Evolutionary conservation across 345 rosid genomes (phyloP).

Genomic region (Syzygium grande): DNA sequence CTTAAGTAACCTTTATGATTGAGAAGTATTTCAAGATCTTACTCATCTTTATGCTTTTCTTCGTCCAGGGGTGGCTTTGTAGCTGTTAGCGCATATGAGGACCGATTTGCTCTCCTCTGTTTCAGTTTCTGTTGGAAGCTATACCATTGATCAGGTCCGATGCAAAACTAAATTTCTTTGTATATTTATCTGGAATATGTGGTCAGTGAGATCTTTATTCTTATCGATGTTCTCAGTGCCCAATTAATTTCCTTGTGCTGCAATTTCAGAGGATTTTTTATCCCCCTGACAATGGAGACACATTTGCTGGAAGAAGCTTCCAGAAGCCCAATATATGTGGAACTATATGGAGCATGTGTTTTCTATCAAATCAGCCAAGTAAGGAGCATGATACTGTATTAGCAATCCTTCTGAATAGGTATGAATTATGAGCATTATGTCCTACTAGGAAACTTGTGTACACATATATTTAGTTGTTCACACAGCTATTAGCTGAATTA

Average conservation of each 20-base stretch:
- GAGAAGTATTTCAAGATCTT: not conserved
- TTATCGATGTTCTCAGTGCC: constrained; percentile 3
- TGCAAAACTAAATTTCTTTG: not conserved
- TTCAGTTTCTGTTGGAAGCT: constrained; percentile 49
- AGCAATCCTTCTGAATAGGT: constrained; percentile 86
- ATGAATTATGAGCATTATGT: constrained; percentile 18
- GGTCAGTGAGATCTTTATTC: not conserved
- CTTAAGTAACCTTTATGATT: not conserved
- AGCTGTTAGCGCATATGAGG: constrained; percentile 80
- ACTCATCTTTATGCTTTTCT: not conserved
- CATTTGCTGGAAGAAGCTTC: constrained; percentile 22
- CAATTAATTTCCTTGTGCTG: not conserved
- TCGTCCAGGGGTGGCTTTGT: constrained; percentile 57
- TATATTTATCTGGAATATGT: not conserved
- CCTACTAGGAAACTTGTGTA: not conserved
- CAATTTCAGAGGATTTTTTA: constrained; percentile 52
- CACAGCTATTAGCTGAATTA: not conserved
- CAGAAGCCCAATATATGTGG: constrained; percentile 39
- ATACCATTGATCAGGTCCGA: constrained; percentile 59
- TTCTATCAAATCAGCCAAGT: constrained; percentile 58
- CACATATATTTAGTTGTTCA: constrained; percentile 11
- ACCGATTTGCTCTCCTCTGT: constrained; percentile 63
- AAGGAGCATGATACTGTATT: constrained; percentile 68
- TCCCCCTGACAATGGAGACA: constrained; percentile 56
- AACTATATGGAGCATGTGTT: constrained; percentile 98